A percentile compares a stretch with the other conserved stretches of the same genome.
These are phyloP conservation scores for Yamadazyma triangularis DNA, from an alignment of 1,139 yeast species.

Conservation along the genomic window DNA sequence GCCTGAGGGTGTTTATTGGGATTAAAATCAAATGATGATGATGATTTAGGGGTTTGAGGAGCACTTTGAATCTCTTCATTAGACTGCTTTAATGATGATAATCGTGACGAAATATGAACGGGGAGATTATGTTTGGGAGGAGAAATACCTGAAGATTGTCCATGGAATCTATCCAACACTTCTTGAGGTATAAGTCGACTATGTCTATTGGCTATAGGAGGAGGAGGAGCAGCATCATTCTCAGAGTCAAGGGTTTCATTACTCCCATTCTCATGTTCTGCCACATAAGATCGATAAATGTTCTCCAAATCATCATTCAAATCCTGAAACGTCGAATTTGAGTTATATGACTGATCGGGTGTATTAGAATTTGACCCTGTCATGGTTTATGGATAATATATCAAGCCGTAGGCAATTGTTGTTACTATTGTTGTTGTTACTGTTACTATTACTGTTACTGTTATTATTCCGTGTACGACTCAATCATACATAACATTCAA, in stretches of 20 bases:
- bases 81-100: slow-evolving; percentile 22
- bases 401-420: too few species aligned
- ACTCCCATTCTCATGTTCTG: slow-evolving; percentile 14
- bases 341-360: slow-evolving; percentile 3
- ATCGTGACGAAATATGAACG: slow-evolving; percentile 27
- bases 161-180: slow-evolving; percentile 4
- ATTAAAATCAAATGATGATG: slow-evolving; percentile 26
- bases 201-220: slow-evolving; percentile 1
- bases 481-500: too few species aligned
- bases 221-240: slow-evolving; percentile 7
- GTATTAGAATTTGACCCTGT: too few species aligned
- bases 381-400: too few species aligned
- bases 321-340: slow-evolving; percentile 12
- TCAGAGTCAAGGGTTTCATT: slow-evolving; percentile 31
- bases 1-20: slow-evolving; percentile 14
- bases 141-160: not conserved
- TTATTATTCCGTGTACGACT: too few species aligned
- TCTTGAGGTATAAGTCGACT: slow-evolving; percentile 8
- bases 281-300: slow-evolving; percentile 29
- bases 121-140: slow-evolving; percentile 7
- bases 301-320: slow-evolving; percentile 29
- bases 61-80: slow-evolving; percentile 20
- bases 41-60: slow-evolving; percentile 26
- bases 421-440: too few species aligned
- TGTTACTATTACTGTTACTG: too few species aligned